A percentile compares a stretch with the other conserved stretches of the same genome.
These are phyloP conservation scores for Rhododendron simsii DNA, from an alignment of 148 eudicot species.

Conservation along the genomic window DNA sequence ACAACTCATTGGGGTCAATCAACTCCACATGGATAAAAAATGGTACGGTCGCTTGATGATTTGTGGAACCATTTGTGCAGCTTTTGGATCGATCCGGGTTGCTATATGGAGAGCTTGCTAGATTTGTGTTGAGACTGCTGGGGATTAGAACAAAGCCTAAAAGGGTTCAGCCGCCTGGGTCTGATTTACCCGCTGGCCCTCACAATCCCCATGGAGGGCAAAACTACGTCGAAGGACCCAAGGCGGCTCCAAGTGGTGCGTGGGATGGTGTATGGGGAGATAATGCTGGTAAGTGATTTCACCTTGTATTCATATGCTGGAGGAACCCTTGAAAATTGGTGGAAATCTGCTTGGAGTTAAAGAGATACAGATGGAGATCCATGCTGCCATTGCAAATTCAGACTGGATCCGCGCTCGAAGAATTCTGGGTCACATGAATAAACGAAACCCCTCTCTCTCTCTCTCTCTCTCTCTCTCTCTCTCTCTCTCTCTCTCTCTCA, in stretches of 20 bases:
- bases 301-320: not conserved
- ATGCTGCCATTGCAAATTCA: not conserved
- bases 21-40: not conserved
- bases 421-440: not conserved
- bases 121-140: constrained; percentile 77
- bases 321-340: not conserved
- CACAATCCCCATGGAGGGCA: constrained; percentile 36
- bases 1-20: not conserved
- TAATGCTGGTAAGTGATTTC: constrained; percentile 20
- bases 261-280: constrained; percentile 88
- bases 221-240: constrained; percentile 57
- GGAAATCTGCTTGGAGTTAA: not conserved
- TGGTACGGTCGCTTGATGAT: not conserved
- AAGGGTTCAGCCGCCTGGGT: constrained; percentile 49
- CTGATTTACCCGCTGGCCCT: constrained; percentile 50
- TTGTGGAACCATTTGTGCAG: constrained; percentile 33
- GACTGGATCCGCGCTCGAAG: not conserved
- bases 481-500: too few species aligned
- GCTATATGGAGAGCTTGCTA: constrained; percentile 90
- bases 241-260: constrained; percentile 50
- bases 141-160: constrained; percentile 62
- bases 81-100: constrained; percentile 81
- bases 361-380: not conserved
- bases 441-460: not conserved
- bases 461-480: not conserved